phyloP scores from a whole-genome alignment of 306 rosid genomes.

The Datisca glomerata region DNA sequence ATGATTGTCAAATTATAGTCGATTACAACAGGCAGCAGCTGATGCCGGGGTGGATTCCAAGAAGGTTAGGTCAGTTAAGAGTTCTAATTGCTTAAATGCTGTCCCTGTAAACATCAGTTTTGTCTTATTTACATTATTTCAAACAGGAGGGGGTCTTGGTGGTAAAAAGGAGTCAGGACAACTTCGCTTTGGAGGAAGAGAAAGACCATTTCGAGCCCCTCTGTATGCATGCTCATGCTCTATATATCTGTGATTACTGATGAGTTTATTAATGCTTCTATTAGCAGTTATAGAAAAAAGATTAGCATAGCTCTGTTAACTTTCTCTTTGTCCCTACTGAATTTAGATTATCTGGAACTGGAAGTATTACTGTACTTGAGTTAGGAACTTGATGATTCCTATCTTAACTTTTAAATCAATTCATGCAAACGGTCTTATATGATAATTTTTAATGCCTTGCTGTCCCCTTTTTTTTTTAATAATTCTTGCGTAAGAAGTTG shows the following conservation, averaged over 20 bases:
- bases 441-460: too few species aligned
- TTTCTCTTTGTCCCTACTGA: not conserved
- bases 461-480: too few species aligned
- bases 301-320: not conserved
- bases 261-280: not conserved
- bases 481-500: too few species aligned
- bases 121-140: constrained; percentile 6
- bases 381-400: not conserved
- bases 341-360: not conserved
- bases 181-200: constrained; percentile 97
- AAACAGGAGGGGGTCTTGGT: constrained; percentile 92
- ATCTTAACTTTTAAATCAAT: too few species aligned
- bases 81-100: constrained; percentile 12
- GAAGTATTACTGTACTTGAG: not conserved
- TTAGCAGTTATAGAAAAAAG: not conserved
- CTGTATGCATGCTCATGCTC: constrained; percentile 30
- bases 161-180: constrained; percentile 97
- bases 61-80: constrained; percentile 71
- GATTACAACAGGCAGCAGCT: constrained; percentile 78
- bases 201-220: constrained; percentile 90
- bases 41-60: constrained; percentile 97
- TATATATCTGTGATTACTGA: constrained; percentile 2
- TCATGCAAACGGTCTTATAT: too few species aligned
- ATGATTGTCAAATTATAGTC: constrained; percentile 67
- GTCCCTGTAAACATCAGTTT: constrained; percentile 4